Base-by-base conservation (phyloP, 345 rosid genomes). In the Gossypium longicalyx region DNA sequence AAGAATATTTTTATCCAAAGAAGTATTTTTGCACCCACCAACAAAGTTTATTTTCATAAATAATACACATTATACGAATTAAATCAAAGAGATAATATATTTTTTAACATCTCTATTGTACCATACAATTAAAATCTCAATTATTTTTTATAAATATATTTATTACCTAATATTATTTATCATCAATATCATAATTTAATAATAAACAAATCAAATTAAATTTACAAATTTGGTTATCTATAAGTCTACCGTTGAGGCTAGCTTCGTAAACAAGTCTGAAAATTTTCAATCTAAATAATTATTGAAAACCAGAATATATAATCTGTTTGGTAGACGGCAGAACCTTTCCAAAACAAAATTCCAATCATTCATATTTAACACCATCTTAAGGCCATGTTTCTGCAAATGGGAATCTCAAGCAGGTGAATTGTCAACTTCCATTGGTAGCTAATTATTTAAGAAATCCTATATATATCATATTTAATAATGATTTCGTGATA, bases 401-500 rank as follows among this genome's bases (percentile, higher is more conserved):
- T 58, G 16, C 17, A 58, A 12, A 58, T 23, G 3, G 63, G 63
- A 56, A 68, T 49, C 44, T 23, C 5, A 15, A 48, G 57, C 57
- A 23, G 72, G 44, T 69, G 60, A 29, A 52, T 29, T 16, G 73
- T 69, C 73, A n/a, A 56, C 73, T 29, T 69, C 73, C 73, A 29
- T 9, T 17, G 60, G 10, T 29, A 52, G 29, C 73, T 51, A 69
- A 69, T 69, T 69, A 17, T 51, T 69, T 52, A 69, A 69, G 25
- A 69, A 69, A 69, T 29, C 57, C 1, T 12, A 2, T 22, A 44
- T 22, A 9, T 58, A 34, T 34, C 7, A 34, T 34, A 23, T 23
- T 11, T 47, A 12, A 48, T 27, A 38, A n/a, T 60, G 82, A 77
- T 87, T 79, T 10, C 91, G 74, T 86, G 47, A 76, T 65, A 81